Evolutionary conservation across 2,329 filamentous ascomycete species (phyloP).

Genomic region (Microascus cirrosus): DNA sequence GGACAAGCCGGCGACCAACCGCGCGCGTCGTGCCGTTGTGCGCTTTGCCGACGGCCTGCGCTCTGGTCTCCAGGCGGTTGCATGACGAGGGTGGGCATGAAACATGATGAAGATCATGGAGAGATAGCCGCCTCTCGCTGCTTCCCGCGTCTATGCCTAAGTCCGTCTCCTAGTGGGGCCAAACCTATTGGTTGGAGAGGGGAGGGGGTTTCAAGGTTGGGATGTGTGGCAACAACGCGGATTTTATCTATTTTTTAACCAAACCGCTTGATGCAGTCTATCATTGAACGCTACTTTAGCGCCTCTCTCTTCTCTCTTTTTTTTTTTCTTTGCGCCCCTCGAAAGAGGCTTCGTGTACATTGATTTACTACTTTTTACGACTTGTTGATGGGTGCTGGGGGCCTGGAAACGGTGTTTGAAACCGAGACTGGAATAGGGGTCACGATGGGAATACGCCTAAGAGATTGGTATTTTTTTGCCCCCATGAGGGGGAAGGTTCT

Average conservation of each 20-base stretch:
- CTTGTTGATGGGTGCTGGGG: background rate
- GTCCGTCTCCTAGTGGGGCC: background rate
- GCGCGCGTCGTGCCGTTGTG: conserved; percentile 25
- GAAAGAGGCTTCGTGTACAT: background rate
- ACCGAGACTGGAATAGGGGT: background rate
- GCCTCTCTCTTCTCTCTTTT: background rate
- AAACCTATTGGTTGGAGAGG: background rate
- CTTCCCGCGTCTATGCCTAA: background rate
- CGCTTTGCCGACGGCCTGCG: conserved; percentile 28
- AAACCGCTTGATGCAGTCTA: background rate
- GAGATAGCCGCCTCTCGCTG: background rate
- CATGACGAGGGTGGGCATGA: conserved; percentile 16
- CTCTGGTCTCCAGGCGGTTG: conserved; percentile 23
- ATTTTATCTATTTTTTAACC: background rate
- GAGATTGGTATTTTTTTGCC: background rate
- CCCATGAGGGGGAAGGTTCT: background rate
- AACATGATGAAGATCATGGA: background rate
- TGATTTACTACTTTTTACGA: background rate
- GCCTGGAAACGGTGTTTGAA: background rate
- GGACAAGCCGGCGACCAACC: conserved; percentile 25
- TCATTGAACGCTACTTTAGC: background rate
- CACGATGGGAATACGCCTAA: background rate
- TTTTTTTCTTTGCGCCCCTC: background rate
- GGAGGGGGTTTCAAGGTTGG: background rate
- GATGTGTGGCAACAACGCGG: background rate